Base-by-base conservation (phyloP, 139 green algal genomes). In the Chlamydomonas urium region DNA sequence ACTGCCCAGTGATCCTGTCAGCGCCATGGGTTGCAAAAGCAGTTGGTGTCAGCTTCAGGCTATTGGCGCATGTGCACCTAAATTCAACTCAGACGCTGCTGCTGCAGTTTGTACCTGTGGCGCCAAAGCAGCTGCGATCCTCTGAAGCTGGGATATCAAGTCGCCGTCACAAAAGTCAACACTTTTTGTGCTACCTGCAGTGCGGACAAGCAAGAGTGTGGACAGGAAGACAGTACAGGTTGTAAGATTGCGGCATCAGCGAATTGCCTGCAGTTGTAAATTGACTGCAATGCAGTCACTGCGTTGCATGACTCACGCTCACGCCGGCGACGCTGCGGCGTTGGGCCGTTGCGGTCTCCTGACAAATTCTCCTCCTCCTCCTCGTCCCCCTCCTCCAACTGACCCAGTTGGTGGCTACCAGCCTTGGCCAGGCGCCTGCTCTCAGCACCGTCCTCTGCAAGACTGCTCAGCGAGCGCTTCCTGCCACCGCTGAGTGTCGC, bases 321-420 rank as follows among this genome's bases (percentile, higher is more conserved):
- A 0, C 76, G 58, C 3, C 72, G 38, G 33, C 68, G 67, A 0
- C 78, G 35, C 69, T 83, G 73, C 3, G 73, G 78, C 4, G 73
- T 83, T 6, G 78, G 73, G 1, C 78, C 73, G 36, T 79, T 67
- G 5, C 3, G 33, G 57, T 60, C 33, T 31, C 33, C 65, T 4
- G 69, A 70, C 3, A 31, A 38, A 17, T 72, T 67, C 42, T 77
- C 72, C 32, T 79, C 66, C 31, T 74, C 77, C 32, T 83, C 62
- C 63, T 77, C 69, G 4, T 47, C 70, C 65, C 74, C 73, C 29
- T 73, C 62, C 32, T 24, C 50, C 50, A 71, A 59, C 37, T 66
- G 42, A 5, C 53, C 34, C 69, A 77, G 26, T 17, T 53, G 3
- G 37, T 28, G 33, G 21, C 66, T 47, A 23, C 21, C 66, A 14